Conservation (phyloP, 2,329 filamentous ascomycete species). For the Neofusicoccum ribis region DNA sequence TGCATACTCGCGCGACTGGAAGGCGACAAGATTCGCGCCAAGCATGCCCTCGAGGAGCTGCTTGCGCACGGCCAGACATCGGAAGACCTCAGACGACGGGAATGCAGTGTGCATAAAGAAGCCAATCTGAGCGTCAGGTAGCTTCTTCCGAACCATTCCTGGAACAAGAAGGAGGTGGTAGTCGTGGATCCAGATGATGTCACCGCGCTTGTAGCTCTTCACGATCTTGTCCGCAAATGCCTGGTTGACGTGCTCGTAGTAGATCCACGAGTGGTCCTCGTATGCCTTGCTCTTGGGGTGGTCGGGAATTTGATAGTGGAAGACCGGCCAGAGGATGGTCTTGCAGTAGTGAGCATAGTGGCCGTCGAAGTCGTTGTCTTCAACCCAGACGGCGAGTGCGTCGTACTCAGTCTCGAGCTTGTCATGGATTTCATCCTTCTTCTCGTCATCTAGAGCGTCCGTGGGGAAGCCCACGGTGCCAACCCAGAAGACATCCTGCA, state of each 20-base stretch:
- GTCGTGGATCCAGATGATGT: constrained; percentile 93
- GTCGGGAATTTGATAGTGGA: constrained; percentile 97
- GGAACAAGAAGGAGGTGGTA: constrained; percentile 92
- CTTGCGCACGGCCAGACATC: constrained; percentile 83
- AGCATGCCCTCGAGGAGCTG: constrained; percentile 90
- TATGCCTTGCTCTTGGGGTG: constrained; percentile 98
- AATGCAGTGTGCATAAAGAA: constrained; percentile 96
- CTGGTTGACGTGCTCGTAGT: constrained; percentile 89
- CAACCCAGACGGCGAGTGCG: constrained; percentile 80
- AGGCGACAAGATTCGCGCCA: constrained; percentile 87
- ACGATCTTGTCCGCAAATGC: constrained; percentile 89
- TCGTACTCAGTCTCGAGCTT: constrained; percentile 77
- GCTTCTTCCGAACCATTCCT: constrained; percentile 82
- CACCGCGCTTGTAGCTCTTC: constrained; percentile 88
- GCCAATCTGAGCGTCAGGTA: constrained; percentile 91
- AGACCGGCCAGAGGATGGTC: constrained; percentile 95
- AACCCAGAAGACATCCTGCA: constrained; percentile 82
- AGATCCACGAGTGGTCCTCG: constrained; percentile 94
- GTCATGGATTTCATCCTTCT: constrained; percentile 82
- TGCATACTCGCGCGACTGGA: constrained; percentile 91
- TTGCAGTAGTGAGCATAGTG: constrained; percentile 98
- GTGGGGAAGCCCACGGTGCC: constrained; percentile 94
- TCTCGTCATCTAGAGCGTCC: constrained; percentile 73
- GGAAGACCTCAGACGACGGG: constrained; percentile 93
- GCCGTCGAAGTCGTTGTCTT: constrained; percentile 89